Base-by-base conservation (phyloP, 495 filamentous ascomycete species). In the Podospora pseudopauciseta region DNA sequence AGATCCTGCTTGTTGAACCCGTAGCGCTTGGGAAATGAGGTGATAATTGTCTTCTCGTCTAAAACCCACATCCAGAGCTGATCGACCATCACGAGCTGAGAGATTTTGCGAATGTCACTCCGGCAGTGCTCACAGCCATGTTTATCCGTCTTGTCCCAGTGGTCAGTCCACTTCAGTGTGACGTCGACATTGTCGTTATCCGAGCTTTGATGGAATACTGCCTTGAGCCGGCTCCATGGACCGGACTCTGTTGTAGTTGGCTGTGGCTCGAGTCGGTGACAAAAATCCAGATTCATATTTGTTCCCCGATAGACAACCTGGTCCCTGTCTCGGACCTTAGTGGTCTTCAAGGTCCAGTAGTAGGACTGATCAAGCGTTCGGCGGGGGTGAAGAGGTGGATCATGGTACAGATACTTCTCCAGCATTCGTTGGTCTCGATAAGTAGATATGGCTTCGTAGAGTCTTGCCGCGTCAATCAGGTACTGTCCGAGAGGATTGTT, bases 1-100 rank as follows among this genome's bases (percentile, higher is more conserved):
- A 82, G 80, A 65, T 92, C 89, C 58, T 88, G 86, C 68, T 89
- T 89, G 20, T 89, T 89, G 70, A 86, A 83, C 0, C 89, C 86
- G 80, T 88, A 92, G 15, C 88, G 80, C 65, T 87, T 83, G 0
- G 89, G 88, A 68, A 92, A 92, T 58, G 83, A 83, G 0, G 90
- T 90, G 19, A 92, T 85, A 49, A 92, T 86, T 27, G 90, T 81
- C 20, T 87, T 64, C 16, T 84, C 83, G 26, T 90, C 88, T 2
- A 91, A 69, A 34, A 91, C 83, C 88, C 88, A 91, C 82, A 91
- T 85, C 89, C 89, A 92, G 2, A 92, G 78, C 71, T 92, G 89
- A 69, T 92, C 90, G 1, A 91, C 89, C 90, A 91, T 92, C 74
- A 91, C 83, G 19, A 92, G 83, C 66, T 88, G 86, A 0, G 87